Conservation (phyloP, 139 green algal species). For the Limnomonas spitsbergensis region DNA sequence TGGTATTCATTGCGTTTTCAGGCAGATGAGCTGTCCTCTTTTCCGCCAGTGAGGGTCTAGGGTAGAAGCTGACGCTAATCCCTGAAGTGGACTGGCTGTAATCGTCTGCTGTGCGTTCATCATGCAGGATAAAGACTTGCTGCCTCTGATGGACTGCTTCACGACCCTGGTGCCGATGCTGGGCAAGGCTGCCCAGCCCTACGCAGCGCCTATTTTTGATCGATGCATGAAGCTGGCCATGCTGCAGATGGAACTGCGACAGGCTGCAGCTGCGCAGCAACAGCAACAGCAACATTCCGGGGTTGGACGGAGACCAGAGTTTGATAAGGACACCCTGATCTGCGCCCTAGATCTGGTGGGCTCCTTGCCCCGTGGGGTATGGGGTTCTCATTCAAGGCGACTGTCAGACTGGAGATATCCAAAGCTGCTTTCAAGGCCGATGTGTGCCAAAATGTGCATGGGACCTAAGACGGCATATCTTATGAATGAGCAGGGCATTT, state of each 20-base stretch:
- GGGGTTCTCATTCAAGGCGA: background rate
- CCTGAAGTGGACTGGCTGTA: no score
- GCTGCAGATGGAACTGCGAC: slow-evolving; percentile 38
- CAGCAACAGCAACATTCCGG: no score
- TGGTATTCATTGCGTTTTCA: no score
- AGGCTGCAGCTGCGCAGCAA: background rate
- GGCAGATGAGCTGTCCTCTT: no score
- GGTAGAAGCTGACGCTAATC: no score
- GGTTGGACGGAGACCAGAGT: slow-evolving; percentile 32
- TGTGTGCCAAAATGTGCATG: no score
- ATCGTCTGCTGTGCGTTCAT: no score
- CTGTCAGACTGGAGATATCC: no score
- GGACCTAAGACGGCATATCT: no score
- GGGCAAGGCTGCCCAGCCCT: slow-evolving; percentile 43
- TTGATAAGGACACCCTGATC: background rate
- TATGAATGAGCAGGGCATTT: no score
- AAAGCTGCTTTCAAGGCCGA: no score
- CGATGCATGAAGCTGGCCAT: slow-evolving; percentile 55
- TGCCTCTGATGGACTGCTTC: slow-evolving; percentile 86
- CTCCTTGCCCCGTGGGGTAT: background rate
- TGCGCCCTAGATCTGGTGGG: slow-evolving; percentile 10
- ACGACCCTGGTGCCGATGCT: slow-evolving; percentile 44
- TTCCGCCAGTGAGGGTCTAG: no score
- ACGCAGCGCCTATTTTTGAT: slow-evolving; percentile 64
- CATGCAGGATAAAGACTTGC: slow-evolving; percentile 31